Evolutionary conservation across 768 basidiomycete species (phyloP).

Genomic region (Lepiota brunneoincarnata): DNA sequence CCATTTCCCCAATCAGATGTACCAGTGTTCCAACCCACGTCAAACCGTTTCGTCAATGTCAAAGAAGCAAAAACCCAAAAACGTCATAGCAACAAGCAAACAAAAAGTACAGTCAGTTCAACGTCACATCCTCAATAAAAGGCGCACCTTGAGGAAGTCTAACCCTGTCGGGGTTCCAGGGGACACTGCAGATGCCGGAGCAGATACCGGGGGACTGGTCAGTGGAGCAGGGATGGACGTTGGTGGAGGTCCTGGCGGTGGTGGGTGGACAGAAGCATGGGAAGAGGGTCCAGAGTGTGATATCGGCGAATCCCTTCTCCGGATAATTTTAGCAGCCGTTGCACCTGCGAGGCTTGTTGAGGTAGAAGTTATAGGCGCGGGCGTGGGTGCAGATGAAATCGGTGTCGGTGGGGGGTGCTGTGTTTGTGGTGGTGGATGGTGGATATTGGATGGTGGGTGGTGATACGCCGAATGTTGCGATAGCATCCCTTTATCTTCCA

Average conservation of each 20-base stretch:
- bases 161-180: conserved; percentile 16
- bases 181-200: conserved; percentile 10
- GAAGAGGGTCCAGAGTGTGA: conserved; percentile 20
- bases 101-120: conserved; percentile 2
- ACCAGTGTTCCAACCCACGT: neutral
- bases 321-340: conserved; percentile 7
- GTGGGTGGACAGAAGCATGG: conserved; percentile 20
- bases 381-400: conserved; percentile 8
- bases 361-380: conserved; percentile 10
- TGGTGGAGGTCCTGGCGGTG: conserved; percentile 15
- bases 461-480: conserved; percentile 7
- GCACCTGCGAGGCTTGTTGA: conserved; percentile 11
- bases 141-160: conserved; percentile 29
- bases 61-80: conserved; percentile 2
- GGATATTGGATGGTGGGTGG: neutral
- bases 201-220: conserved; percentile 12
- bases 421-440: conserved; percentile 6
- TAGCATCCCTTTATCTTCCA: conserved; percentile 4
- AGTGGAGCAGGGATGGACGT: conserved; percentile 11
- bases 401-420: conserved; percentile 10
- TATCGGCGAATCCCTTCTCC: conserved; percentile 7
- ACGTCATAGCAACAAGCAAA: conserved; percentile 9
- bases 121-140: conserved; percentile 1
- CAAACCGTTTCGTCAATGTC: conserved; percentile 7
- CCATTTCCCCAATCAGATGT: conserved; percentile 4